Conservation (phyloP, 2,329 filamentous ascomycete species). For the Sclerotinia spermophila region DNA sequence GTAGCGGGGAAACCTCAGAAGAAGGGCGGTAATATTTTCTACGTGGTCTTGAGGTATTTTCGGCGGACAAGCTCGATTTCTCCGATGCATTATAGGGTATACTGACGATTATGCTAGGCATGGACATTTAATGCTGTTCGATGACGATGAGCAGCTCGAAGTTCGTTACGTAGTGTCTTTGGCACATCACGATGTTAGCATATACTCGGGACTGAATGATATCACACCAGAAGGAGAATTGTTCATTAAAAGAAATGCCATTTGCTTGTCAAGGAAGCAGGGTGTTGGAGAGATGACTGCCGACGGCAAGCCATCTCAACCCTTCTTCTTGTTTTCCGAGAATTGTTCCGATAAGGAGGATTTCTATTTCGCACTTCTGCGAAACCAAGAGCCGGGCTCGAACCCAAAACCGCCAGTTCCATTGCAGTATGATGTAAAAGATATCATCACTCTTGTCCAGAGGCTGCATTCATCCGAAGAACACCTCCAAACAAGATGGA, state of each 20-base stretch:
- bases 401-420: constrained; percentile 61
- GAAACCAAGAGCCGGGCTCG: constrained; percentile 71
- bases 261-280: constrained; percentile 68
- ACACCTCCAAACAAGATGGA: constrained; percentile 83
- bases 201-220: constrained; percentile 74
- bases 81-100: background rate
- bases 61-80: background rate
- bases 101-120: constrained; percentile 53
- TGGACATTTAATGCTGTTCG: constrained; percentile 95
- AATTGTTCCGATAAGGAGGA: constrained; percentile 97
- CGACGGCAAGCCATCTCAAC: constrained; percentile 62
- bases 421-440: constrained; percentile 74
- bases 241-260: constrained; percentile 91
- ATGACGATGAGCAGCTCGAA: constrained; percentile 91
- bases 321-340: constrained; percentile 92
- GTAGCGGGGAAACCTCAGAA: constrained; percentile 40
- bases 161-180: constrained; percentile 94
- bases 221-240: constrained; percentile 83
- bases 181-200: constrained; percentile 77
- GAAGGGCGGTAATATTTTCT: constrained; percentile 83
- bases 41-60: constrained; percentile 75
- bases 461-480: constrained; percentile 88
- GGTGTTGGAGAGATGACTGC: constrained; percentile 52
- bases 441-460: constrained; percentile 87
- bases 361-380: constrained; percentile 90